Percentiles rank a stretch among this genome's conserved stretches.
Conservation (phyloP, 148 eudicot genomes). For the Simmondsia chinensis region DNA sequence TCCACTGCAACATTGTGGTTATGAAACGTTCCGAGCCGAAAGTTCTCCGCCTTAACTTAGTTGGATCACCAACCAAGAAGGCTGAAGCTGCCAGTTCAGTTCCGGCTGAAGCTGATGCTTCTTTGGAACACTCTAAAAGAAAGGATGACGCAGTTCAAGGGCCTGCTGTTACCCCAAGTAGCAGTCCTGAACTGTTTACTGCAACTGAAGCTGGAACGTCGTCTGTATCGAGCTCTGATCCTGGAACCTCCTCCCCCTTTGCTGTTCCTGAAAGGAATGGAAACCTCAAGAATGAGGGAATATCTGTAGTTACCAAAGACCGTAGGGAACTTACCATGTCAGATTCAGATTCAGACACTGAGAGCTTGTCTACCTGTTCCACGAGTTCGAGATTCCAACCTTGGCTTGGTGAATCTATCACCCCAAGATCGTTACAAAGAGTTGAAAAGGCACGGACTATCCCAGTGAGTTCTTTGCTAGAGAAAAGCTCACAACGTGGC, state of each 20-base stretch:
- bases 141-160: constrained; percentile 35
- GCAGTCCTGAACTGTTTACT: constrained; percentile 84
- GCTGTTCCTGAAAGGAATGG: constrained; percentile 26
- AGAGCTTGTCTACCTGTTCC: constrained; percentile 48
- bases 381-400: constrained; percentile 69
- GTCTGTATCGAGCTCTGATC: constrained; percentile 85
- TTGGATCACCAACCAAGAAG: constrained; percentile 59
- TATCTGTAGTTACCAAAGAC: constrained; percentile 25
- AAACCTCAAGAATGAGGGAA: constrained; percentile 35
- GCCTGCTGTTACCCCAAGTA: constrained; percentile 72
- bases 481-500: constrained; percentile 42
- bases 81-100: constrained; percentile 25
- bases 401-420: constrained; percentile 57
- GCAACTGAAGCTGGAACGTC: constrained; percentile 89
- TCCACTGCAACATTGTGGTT: constrained; percentile 83
- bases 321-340: constrained; percentile 30
- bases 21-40: constrained; percentile 81
- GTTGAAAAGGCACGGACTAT: constrained; percentile 16
- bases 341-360: constrained; percentile 64
- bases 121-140: constrained; percentile 13
- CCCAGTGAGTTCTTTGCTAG: constrained; percentile 29
- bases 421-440: constrained; percentile 24
- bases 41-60: constrained; percentile 66
- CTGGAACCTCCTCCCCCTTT: constrained; percentile 73
- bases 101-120: constrained; percentile 20